Evolutionary conservation across 75 land plant genomes (phyloP), one percentile per base, ranked within the genome.

Genomic region (Azolla pinnata): DNA sequence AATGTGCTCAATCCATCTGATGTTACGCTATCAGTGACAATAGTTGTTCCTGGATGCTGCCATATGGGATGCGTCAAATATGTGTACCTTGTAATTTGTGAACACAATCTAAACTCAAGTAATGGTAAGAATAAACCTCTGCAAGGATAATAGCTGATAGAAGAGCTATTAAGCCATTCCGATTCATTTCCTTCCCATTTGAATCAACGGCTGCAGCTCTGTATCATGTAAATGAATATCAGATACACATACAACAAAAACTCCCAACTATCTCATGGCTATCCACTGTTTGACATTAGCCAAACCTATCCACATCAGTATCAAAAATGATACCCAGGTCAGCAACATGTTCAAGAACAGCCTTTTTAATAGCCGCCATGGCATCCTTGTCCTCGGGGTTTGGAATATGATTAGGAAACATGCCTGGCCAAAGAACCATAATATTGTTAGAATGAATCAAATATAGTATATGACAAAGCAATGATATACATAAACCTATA

Each of bases 171-270:
- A 93, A 58, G 25, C 98, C 81, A 62, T 93, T 85, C 29, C 98
- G 70, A 51, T 93, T 93, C 35, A 88, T 64, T 59, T 85, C 90
- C 51, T 75, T 75, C 9, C 98, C 98, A 69, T 57, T 72, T 20
- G 87, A 85, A 62, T 93, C 98, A 19, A 93, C 98, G 62, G 98
- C 98, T 68, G 98, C 98, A 71, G 98, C 74, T 59, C 86, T 83
- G 67, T 33, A 30, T 2, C 14, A 34, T 24, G 55, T 18, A 57
- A 57, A 35, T 19, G 25, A 30, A 65, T 16, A 1, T 54, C 31
- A 45, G 24, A 4, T 7, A 64, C n/a, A n/a, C n/a, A n/a, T n/a
- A n/a, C 5, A 54, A 54, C 30, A 58, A 18, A 64, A 56, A 56
- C n/a, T 33, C 21, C n/a, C 49, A 3, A 46, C 49, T 18, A 46